Evolutionary conservation across 1,284 basidiomycete genomes (phyloP), one percentile per base, ranked within the genome.

Genomic region (Irpex lacteus): DNA sequence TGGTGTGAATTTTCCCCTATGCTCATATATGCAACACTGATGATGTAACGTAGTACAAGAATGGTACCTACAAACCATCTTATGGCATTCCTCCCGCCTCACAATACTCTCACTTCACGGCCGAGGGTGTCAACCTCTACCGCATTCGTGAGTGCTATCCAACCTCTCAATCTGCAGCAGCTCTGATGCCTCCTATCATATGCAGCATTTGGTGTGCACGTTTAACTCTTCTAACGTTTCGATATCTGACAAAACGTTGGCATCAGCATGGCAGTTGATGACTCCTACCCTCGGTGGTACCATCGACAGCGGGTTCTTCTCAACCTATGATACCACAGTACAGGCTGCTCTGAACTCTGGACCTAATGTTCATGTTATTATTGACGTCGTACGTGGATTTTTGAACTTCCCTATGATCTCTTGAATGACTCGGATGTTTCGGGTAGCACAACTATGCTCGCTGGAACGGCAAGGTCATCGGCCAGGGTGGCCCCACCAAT

Each of bases 401-500:
- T 36, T 36, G 34, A 36, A 55, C 13, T 19, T 49, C 55, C 21
- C 40, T 8, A 36, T 36, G 34, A 36, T 8, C 0, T 36, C 34
- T 36, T 8, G 34, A 36, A 36, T 36, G 34, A 36, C 34, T 36
- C 34, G 1, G 7, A 36, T 36, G 8, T 36, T 36, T 36, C 8
- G 2, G 37, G 44, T 49, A 75, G 77, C 82, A 84, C 73, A 83
- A 84, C 75, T 85, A 84, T 65, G 83, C 82, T 18, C 76, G 83
- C 49, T 83, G 80, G 81, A 81, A 84, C 64, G 78, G 78, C 26
- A 72, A 69, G 38, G 80, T 86, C 65, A 80, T 86, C 57, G 79
- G 78, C 5, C 81, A 84, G 67, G 85, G 83, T 60, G 85, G 85
- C 11, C 85, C 85, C 2, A 80, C 81, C 53, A 80, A 84, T 66